These are phyloP conservation scores for Rhodosporidiobolus sp. DNA, from an alignment of 768 basidiomycete species.

Conservation along the genomic window DNA sequence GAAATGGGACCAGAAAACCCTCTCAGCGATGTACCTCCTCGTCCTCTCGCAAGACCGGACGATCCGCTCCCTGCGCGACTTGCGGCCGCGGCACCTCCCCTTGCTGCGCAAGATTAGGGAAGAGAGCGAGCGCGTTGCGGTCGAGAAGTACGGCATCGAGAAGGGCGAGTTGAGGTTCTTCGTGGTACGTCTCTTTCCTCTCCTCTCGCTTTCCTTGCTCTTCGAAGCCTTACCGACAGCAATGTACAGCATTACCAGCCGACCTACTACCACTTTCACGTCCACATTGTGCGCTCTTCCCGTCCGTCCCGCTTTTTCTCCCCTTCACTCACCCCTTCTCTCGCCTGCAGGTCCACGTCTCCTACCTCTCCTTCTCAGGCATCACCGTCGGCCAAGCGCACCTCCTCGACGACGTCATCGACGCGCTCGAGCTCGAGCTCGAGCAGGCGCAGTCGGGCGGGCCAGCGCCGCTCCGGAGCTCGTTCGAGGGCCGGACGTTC, in stretches of 20 bases:
- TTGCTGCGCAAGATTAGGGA: conserved; percentile 66
- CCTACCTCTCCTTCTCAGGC: conserved; percentile 61
- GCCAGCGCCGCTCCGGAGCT: neutral
- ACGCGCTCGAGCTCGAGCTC: conserved; percentile 40
- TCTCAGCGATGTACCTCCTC: conserved; percentile 78
- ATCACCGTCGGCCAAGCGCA: conserved; percentile 88
- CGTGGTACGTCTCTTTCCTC: conserved; percentile 47
- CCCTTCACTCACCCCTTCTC: neutral
- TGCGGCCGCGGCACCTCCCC: conserved; percentile 62
- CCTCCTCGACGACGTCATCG: conserved; percentile 83
- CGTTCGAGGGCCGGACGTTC: conserved; percentile 32
- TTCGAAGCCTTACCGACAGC: too few relatives aligned
- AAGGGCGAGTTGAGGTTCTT: conserved; percentile 68
- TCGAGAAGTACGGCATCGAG: conserved; percentile 65
- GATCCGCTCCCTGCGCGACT: conserved; percentile 73
- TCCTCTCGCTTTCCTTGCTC: too few relatives aligned
- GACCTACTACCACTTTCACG: conserved; percentile 62
- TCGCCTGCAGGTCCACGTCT: conserved; percentile 60
- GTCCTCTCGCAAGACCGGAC: conserved; percentile 64
- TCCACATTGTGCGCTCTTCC: conserved; percentile 36
- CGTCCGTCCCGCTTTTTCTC: neutral
- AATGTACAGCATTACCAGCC: conserved; percentile 80
- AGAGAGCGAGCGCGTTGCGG: conserved; percentile 58
- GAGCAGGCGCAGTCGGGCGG: neutral
- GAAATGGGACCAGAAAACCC: conserved; percentile 84